These are phyloP conservation scores for Phaffia rhodozyma DNA, from an alignment of 1,284 basidiomycete species.

Conservation along the genomic window DNA sequence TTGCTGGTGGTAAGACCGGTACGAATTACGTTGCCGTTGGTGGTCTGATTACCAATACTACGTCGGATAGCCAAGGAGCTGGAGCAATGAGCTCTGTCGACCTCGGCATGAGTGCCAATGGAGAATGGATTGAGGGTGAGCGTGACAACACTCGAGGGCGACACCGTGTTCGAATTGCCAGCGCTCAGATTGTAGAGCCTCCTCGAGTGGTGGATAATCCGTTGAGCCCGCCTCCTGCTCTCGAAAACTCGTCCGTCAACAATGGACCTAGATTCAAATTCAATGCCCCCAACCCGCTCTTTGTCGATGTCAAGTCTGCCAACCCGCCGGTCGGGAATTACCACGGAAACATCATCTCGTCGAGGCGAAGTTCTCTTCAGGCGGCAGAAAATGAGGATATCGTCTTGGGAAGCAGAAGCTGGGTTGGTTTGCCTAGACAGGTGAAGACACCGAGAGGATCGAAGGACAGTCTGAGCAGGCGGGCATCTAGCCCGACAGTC, in stretches of 20 bases:
- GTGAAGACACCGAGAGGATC: no score
- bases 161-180: not conserved
- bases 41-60: not conserved
- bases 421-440: no score
- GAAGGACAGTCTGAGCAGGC: no score
- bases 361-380: no score
- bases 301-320: not conserved
- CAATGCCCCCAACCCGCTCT: not conserved
- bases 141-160: not conserved
- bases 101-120: not conserved
- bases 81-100: not conserved
- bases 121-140: conserved; percentile 2
- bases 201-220: conserved; percentile 1
- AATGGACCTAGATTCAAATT: conserved; percentile 3
- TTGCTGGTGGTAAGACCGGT: not conserved
- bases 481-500: no score
- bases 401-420: no score
- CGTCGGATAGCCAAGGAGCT: not conserved
- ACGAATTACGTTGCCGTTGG: not conserved
- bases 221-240: not conserved
- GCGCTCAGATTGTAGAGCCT: conserved; percentile 1
- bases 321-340: not conserved
- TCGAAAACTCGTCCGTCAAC: not conserved
- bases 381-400: no score
- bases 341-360: not conserved